Evolutionary conservation across 78 protist genomes (phyloP).

Genomic region (Dictyostelium purpureum): DNA sequence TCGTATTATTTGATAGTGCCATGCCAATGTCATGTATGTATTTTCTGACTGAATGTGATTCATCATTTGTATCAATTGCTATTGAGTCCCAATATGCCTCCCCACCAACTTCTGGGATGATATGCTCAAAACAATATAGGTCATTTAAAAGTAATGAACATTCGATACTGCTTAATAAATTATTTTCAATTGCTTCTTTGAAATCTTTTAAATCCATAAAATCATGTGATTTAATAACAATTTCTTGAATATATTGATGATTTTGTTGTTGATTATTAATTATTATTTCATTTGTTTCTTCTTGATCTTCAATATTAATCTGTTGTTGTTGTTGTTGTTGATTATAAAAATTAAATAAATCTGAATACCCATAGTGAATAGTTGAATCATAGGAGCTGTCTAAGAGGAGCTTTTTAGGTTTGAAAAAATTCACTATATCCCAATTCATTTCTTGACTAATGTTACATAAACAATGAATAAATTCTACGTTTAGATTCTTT

Average conservation of each 20-base stretch:
- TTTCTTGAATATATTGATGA: background rate
- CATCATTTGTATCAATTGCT: background rate
- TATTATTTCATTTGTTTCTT: too few species aligned
- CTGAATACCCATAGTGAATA: background rate
- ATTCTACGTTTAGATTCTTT: background rate
- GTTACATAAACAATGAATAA: conserved; percentile 2
- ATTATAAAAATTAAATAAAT: background rate
- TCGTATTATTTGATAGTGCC: background rate
- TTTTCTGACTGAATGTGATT: background rate
- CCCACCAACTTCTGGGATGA: background rate
- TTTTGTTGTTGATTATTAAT: background rate
- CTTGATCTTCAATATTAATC: background rate
- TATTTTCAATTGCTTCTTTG: background rate
- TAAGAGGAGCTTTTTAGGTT: background rate
- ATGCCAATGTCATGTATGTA: background rate
- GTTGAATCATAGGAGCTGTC: conserved; percentile 4
- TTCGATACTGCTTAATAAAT: background rate
- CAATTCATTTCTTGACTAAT: conserved; percentile 9
- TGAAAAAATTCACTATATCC: background rate
- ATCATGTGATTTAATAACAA: background rate
- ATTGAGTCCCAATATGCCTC: background rate
- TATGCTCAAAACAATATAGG: background rate
- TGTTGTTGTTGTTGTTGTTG: background rate
- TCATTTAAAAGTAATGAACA: background rate
- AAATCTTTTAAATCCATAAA: conserved; percentile 6